phyloP scores from a whole-genome alignment of 176 grass and related monocot genomes.

The Alloteropsis semialata region DNA sequence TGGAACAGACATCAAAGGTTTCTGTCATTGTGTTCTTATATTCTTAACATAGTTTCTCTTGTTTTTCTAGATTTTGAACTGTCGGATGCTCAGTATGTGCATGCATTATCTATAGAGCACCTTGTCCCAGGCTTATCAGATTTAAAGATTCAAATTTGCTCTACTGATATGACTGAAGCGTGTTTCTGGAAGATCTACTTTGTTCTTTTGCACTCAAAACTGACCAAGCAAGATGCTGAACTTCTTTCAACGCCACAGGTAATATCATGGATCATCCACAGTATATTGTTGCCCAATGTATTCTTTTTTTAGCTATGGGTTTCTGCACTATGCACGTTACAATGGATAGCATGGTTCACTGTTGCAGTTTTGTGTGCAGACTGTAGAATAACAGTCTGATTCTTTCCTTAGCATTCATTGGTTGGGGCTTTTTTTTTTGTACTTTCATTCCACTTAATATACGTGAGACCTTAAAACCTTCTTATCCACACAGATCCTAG shows the following conservation, averaged over 20 bases:
- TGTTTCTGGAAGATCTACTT: slow-evolving; percentile 93
- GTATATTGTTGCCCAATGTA: neutral
- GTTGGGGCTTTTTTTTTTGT: neutral
- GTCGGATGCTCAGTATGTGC: slow-evolving; percentile 59
- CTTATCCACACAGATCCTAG: slow-evolving; percentile 35
- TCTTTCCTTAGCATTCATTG: neutral
- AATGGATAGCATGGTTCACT: neutral
- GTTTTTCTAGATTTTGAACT: slow-evolving; percentile 63
- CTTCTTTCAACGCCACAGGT: slow-evolving; percentile 69
- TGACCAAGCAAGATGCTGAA: slow-evolving; percentile 56
- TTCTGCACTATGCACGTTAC: neutral
- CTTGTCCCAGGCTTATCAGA: slow-evolving; percentile 48
- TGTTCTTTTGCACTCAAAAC: slow-evolving; percentile 75
- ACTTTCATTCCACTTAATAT: neutral
- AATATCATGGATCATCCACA: neutral
- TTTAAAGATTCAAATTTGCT: slow-evolving; percentile 54
- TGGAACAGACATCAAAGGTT: neutral
- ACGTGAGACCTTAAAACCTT: neutral
- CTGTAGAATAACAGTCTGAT: neutral
- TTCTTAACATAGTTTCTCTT: slow-evolving; percentile 23
- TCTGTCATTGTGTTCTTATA: neutral
- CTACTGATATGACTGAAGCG: slow-evolving; percentile 72
- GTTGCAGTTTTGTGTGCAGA: neutral
- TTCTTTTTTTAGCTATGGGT: neutral
- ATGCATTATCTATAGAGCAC: slow-evolving; percentile 52